Evolutionary conservation across 441 rosid species (phyloP), one percentile per base, ranked within the genome.

Genomic region (Adansonia madagascariensis): DNA sequence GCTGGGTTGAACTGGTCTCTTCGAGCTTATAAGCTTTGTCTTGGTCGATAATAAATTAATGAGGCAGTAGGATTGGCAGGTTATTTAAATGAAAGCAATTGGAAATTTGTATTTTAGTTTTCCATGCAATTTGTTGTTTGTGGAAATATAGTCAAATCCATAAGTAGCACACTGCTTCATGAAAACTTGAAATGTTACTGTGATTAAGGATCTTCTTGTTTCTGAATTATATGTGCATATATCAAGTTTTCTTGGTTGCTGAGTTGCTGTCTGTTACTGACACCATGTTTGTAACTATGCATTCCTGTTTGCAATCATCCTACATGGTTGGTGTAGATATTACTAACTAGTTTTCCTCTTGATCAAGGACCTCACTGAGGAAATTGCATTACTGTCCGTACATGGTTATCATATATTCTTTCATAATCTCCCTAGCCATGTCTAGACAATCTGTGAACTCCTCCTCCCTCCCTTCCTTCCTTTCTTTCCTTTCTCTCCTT

Each of bases 181-280:
- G 22, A 15, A 70, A 70, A 8, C 74, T 27, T 50, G 15, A 70
- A 27, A 15, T 7, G 60, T 50, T 27, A 15, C 43, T 50, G 60
- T 15, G 44, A 69, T 50, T 50, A 70, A 70, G 74, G 20, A 70
- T 31, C 61, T 31, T 70, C 24, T 27, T 52, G 57, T 47, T 70
- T 70, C 74, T 27, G 46, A 52, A 70, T 10, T 50, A n/a, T 27
- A 56, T 27, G 7, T 70, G 20, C 22, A 15, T 70, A 69, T 14
- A 24, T 69, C 56, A 24, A 22, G 57, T 49, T 67, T 20, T 20
- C 39, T 4, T 20, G 35, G 31, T 44, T 44, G 55, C 10, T 0
- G 8, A 8, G 22, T 50, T 70, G 74, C 46, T 3, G 44, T 27
- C 31, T 71, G 1, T 71, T 18, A 52, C 43, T 31, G 60, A 71